These are phyloP conservation scores for Cordyceps militaris DNA, from an alignment of 2,329 filamentous ascomycete species.

Conservation along the genomic window DNA sequence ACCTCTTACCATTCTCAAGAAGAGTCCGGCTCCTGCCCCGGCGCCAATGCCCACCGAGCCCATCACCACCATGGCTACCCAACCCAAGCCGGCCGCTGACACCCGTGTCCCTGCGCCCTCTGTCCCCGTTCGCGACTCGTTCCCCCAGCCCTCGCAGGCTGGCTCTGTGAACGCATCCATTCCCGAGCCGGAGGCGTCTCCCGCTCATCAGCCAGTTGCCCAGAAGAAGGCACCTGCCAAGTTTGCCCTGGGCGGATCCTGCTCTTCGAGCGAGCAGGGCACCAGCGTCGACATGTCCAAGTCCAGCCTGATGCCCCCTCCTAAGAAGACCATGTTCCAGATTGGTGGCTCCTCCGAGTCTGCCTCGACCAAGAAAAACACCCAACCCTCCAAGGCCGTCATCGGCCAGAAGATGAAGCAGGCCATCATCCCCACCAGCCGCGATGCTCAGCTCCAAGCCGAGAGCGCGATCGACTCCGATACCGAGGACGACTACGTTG, in stretches of 20 bases:
- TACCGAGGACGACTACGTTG: constrained; percentile 61
- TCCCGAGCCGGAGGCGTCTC: constrained; percentile 51
- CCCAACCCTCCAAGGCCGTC: constrained; percentile 38
- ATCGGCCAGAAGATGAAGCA: constrained; percentile 58
- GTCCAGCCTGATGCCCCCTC: constrained; percentile 23
- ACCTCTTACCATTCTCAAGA: constrained; percentile 33
- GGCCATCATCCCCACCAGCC: constrained; percentile 61
- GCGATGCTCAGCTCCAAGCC: constrained; percentile 58
- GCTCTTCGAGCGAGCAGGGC: constrained; percentile 59
- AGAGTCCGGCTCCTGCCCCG: constrained; percentile 33
- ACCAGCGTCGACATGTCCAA: constrained; percentile 41
- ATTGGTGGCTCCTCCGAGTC: constrained; percentile 61
- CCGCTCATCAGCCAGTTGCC: constrained; percentile 59
- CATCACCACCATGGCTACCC: constrained; percentile 36
- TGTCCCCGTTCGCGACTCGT: constrained; percentile 41
- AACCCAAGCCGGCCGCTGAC: constrained; percentile 23
- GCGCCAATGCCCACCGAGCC: constrained; percentile 29
- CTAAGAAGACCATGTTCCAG: constrained; percentile 41
- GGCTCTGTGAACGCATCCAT: constrained; percentile 47
- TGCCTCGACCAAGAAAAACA: constrained; percentile 58
- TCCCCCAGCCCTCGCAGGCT: constrained; percentile 42
- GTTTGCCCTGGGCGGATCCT: constrained; percentile 73
- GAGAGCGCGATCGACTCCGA: constrained; percentile 50
- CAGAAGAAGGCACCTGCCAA: constrained; percentile 54
- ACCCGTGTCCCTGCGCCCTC: constrained; percentile 47